Evolutionary conservation across 345 rosid species (phyloP).

Genomic region (Laguncularia racemosa): DNA sequence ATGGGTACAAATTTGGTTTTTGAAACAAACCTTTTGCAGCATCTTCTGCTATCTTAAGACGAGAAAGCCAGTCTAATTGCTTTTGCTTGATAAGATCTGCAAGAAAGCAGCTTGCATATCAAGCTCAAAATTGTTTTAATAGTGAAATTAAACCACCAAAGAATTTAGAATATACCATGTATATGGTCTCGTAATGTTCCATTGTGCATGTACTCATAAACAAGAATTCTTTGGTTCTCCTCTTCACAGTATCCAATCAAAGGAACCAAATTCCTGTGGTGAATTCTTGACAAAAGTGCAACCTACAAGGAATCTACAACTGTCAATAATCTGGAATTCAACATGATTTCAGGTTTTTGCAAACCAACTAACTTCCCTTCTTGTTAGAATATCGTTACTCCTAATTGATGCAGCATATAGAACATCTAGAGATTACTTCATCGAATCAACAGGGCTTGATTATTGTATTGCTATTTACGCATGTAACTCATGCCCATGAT

Average conservation of each 20-base stretch:
- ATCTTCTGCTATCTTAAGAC: conserved; percentile 79
- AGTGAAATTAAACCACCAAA: not conserved
- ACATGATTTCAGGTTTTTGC: too few species aligned
- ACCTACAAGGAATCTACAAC: conserved; percentile 35
- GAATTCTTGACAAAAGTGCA: conserved; percentile 91
- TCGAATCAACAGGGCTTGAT: too few species aligned
- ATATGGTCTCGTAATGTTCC: conserved; percentile 83
- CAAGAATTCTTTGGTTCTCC: conserved; percentile 56
- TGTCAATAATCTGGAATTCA: not conserved
- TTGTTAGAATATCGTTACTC: too few species aligned
- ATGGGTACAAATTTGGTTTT: not conserved
- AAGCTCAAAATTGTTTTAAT: conserved; percentile 1
- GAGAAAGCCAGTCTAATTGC: conserved; percentile 62
- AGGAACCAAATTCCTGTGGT: conserved; percentile 95
- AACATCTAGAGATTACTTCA: not conserved
- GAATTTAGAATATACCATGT: conserved; percentile 39
- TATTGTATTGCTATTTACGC: too few species aligned
- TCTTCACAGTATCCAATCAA: conserved; percentile 94
- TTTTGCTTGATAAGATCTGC: conserved; percentile 57
- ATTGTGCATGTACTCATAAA: conserved; percentile 96
- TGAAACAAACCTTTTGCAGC: conserved; percentile 78
- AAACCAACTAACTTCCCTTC: too few species aligned
- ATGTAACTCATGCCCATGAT: too few species aligned
- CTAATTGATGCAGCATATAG: not conserved
- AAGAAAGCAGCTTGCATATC: not conserved